Conservation (phyloP, 163 green algal genomes). For the Scenedesmus sp. region DNA sequence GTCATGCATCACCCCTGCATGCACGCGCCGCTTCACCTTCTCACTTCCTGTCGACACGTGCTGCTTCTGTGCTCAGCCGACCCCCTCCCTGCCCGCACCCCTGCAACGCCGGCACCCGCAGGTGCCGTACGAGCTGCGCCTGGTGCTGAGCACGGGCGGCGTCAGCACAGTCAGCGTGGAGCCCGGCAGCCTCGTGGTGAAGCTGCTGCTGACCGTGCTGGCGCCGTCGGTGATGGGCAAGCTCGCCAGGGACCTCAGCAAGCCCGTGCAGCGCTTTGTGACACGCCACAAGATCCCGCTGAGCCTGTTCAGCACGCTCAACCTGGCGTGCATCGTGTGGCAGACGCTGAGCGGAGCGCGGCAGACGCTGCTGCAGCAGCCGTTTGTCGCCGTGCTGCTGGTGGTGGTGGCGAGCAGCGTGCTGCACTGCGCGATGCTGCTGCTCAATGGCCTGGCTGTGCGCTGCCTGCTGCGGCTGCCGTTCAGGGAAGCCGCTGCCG, state of each 20-base stretch:
- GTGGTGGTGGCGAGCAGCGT: constrained; percentile 62
- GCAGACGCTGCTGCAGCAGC: constrained; percentile 64
- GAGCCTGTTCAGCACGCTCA: constrained; percentile 64
- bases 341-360: constrained; percentile 69
- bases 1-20: too few species aligned
- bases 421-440: constrained; percentile 36
- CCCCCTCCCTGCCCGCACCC: too few species aligned
- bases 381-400: constrained; percentile 61
- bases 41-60: too few species aligned
- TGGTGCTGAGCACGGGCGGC: constrained; percentile 38
- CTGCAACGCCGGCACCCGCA: background rate
- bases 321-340: constrained; percentile 77
- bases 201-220: constrained; percentile 75
- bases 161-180: constrained; percentile 12
- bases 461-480: constrained; percentile 61
- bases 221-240: constrained; percentile 73
- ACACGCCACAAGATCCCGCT: constrained; percentile 53
- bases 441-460: constrained; percentile 38
- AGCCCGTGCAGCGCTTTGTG: constrained; percentile 56
- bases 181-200: constrained; percentile 63
- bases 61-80: too few species aligned
- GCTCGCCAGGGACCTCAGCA: constrained; percentile 55
- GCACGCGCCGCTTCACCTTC: too few species aligned
- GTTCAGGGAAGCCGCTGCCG: constrained; percentile 62
- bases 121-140: constrained; percentile 42